Base-by-base conservation (phyloP, 2,329 filamentous ascomycete genomes). In the Cryphonectria japonica region DNA sequence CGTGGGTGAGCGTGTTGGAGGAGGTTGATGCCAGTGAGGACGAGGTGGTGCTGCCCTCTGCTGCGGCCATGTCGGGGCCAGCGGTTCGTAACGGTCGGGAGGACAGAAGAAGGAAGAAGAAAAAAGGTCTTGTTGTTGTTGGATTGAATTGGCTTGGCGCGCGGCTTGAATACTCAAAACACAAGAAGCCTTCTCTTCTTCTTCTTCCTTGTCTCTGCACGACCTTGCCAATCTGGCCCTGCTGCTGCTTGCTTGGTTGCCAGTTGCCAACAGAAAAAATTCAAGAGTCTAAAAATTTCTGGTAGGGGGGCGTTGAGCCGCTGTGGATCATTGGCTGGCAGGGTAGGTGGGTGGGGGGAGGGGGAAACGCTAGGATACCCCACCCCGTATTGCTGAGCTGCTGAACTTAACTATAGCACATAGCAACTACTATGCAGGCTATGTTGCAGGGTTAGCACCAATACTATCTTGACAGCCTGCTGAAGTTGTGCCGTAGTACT, bases 11-110 rank as follows among this genome's bases (percentile, higher is more conserved):
- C 52, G 89, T 91, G 77, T 91, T 87, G 6, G 89, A 91, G 72
- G 89, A 91, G 72, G 88, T 89, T 52, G 88, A 90, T 70, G 88
- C 61, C 41, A 64, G 90, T 76, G 88, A 83, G 72, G 88, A 89
- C 73, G 89, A 90, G 72, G 85, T 85, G 65, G 85, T 86, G 80
- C 85, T 87, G 76, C 79, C 79, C 43, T 68, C 67, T 73, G 82
- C 80, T 50, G 75, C 76, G 63, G 78, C 78, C 79, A 80, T 80
- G 60, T 66, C 59, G 67, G 11, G 11, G 39, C 39, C 29, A 37
- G 59, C 34, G 7, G 37, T 62, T 19, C 11, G 16, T 60, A 34
- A 29, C 63, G 43, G 26, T 52, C 50, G 46, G 14, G n/a, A 29
- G 32, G 41, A 62, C 6, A 39, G 4, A 61, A 61, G 3, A 37